Evolutionary conservation across 2,329 filamentous ascomycete genomes (phyloP), one percentile per base, ranked within the genome.

Genomic region (Hymenoscyphus fraxineus): DNA sequence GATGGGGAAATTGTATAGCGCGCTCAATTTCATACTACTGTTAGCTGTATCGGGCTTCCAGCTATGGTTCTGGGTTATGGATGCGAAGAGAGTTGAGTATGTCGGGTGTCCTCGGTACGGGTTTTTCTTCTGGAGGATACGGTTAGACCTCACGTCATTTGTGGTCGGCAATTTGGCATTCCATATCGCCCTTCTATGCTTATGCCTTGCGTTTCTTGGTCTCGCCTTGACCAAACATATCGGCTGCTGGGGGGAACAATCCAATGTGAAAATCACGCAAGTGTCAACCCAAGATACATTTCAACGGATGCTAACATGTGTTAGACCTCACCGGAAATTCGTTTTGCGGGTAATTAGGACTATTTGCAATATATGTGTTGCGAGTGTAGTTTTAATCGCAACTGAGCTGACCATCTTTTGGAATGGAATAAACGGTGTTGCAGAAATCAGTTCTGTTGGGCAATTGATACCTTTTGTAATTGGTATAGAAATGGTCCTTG

Each of bases 401-500:
- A 68, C 60, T 10, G 72, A 74, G 58, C 66, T 72, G 1, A 71
- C 68, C 0, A 62, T 73, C n/a, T 19, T 41, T 16, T 73, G 69
- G 67, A 74, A 73, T 47, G 56, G 47, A 1, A 70, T 73, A 40
- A 54, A 10, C n/a, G 66, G 63, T 31, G 69, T 73, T 9, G 66
- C 67, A 56, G 63, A 64, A 27, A 55, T 73, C 16, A 47, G 64
- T 3, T 66, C 69, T 2, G 68, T 69, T 12, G 71, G 69, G 5
- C 72, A 73, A 56, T 58, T 71, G 1, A 73, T 73, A 32, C 72
- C 70, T 39, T 66, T 73, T 22, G 60, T 73, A 13, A 71, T 71
- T 44, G 71, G 71, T 3, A 38, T 73, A 38, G 66, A 32, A 59
- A 59, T 51, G 41, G 58, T 35, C n/a, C 47, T 57, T 44, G 38